Evolutionary conservation across 768 basidiomycete species (phyloP).

Genomic region (Fibroporia radiculosa): DNA sequence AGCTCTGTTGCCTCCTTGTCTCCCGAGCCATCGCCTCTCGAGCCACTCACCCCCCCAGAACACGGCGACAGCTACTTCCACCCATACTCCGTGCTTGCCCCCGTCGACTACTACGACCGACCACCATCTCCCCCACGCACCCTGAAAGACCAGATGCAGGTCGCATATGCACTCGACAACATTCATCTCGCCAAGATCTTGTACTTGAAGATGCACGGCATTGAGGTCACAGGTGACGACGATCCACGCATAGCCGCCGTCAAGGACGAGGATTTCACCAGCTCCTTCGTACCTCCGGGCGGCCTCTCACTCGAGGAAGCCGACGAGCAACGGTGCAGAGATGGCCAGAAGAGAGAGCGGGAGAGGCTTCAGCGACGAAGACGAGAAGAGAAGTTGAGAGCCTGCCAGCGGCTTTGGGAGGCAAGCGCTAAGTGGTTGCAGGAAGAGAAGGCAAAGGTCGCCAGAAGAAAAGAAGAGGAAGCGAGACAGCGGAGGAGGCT

Average conservation of each 20-base stretch:
- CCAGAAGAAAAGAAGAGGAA: constrained; percentile 17
- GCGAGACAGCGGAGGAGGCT: constrained; percentile 13
- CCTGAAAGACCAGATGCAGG: constrained; percentile 57
- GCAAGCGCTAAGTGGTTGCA: constrained; percentile 12
- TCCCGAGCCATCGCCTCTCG: constrained; percentile 18
- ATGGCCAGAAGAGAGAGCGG: constrained; percentile 26
- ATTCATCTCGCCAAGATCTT: constrained; percentile 60
- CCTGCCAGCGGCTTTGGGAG: constrained; percentile 24
- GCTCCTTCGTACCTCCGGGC: constrained; percentile 31
- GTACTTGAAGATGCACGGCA: constrained; percentile 51
- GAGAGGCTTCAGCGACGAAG: constrained; percentile 29
- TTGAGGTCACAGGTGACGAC: constrained; percentile 48
- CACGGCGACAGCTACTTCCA: constrained; percentile 27
- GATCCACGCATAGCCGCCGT: constrained; percentile 61
- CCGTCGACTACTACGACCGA: constrained; percentile 38
- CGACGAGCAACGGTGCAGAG: constrained; percentile 30
- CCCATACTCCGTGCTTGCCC: constrained; percentile 21
- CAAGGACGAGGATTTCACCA: constrained; percentile 38
- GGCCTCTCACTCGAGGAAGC: constrained; percentile 34
- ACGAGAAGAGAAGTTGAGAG: constrained; percentile 18
- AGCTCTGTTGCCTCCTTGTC: constrained; percentile 16
- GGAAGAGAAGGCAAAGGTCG: constrained; percentile 17
- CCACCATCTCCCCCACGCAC: constrained; percentile 33
- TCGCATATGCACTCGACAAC: constrained; percentile 61
- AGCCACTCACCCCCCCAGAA: constrained; percentile 20